phyloP scores from a whole-genome alignment of 768 basidiomycete genomes.

The Russula sp. region DNA sequence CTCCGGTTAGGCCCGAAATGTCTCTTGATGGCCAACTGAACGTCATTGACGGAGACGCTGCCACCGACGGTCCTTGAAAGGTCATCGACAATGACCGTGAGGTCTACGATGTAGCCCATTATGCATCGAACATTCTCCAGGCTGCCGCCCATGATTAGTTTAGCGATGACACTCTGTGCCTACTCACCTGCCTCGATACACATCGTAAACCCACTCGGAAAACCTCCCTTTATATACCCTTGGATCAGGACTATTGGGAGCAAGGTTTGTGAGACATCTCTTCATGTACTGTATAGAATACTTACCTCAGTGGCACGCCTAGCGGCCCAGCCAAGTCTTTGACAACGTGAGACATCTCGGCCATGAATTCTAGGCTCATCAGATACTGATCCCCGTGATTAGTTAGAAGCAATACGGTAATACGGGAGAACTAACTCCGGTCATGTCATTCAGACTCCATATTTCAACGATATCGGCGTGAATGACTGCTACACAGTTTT shows the following conservation, averaged over 20 bases:
- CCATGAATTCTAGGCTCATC: not conserved
- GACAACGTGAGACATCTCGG: constrained; percentile 1
- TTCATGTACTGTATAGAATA: no score
- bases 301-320: not conserved
- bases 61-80: not conserved
- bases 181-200: not conserved
- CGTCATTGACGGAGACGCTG: not conserved
- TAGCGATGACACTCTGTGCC: not conserved
- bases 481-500: not conserved
- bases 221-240: not conserved
- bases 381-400: constrained; percentile 4
- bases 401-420: not conserved
- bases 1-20: no score
- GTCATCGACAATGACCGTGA: not conserved
- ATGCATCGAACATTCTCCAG: not conserved
- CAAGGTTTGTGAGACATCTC: not conserved
- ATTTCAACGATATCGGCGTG: constrained; percentile 4
- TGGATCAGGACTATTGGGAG: not conserved
- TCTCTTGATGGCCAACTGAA: not conserved
- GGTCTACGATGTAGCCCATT: constrained; percentile 6
- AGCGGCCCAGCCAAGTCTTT: not conserved
- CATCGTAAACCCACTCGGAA: not conserved
- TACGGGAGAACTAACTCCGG: not conserved
- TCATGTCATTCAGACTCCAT: constrained; percentile 1
- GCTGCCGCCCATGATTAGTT: not conserved